A percentile compares a stretch with the other conserved stretches of the same genome.
Conservation (phyloP, 768 basidiomycete species). For the Boletus reticuloceps region DNA sequence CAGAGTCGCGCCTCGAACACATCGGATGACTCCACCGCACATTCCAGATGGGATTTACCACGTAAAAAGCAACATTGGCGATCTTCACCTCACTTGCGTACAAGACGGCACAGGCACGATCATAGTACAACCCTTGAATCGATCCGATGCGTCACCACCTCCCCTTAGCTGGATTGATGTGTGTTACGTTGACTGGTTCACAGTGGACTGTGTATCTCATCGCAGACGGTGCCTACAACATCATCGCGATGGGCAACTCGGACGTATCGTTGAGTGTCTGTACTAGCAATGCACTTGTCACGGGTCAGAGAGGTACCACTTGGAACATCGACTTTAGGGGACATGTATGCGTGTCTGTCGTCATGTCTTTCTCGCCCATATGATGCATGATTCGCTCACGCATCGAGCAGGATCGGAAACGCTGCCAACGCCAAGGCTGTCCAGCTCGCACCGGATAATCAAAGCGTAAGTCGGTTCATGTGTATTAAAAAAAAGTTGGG, state of each 20-base stretch:
- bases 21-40: neutral
- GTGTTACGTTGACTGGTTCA: neutral
- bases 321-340: conserved; percentile 7
- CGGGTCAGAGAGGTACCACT: neutral
- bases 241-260: neutral
- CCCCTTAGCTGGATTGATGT: neutral
- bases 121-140: neutral
- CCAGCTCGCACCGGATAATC: neutral
- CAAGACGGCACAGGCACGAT: neutral
- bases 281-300: neutral
- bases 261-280: neutral
- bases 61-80: neutral
- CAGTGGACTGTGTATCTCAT: neutral
- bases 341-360: neutral
- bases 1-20: neutral
- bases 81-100: neutral
- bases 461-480: neutral
- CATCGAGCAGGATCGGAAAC: conserved; percentile 1
- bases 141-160: neutral
- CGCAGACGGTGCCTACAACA: neutral
- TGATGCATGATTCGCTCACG: neutral
- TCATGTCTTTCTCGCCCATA: neutral
- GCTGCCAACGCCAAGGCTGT: conserved; percentile 3
- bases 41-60: neutral
- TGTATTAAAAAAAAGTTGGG: no score